Evolutionary conservation across 345 rosid genomes (phyloP).

Genomic region (Aurinia saxatilis): DNA sequence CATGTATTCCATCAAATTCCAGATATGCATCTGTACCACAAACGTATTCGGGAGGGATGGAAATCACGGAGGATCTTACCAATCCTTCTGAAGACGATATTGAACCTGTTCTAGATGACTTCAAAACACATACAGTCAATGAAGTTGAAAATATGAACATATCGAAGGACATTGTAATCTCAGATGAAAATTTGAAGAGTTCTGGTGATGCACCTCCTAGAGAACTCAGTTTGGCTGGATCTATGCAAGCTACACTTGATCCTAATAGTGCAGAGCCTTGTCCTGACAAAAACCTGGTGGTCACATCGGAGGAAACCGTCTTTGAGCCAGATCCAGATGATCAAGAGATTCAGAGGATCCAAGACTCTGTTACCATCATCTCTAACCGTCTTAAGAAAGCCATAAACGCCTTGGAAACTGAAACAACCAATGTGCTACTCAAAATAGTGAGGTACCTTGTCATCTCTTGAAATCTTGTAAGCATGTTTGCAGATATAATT

Average conservation of each 20-base stretch:
- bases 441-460: slow-evolving; percentile 54
- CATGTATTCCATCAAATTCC: not conserved
- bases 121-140: slow-evolving; percentile 8
- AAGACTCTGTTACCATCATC: slow-evolving; percentile 55
- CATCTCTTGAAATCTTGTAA: slow-evolving; percentile 8
- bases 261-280: slow-evolving; percentile 35
- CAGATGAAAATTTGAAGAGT: not conserved
- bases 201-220: not conserved
- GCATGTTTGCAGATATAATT: not conserved
- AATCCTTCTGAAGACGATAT: slow-evolving; percentile 13
- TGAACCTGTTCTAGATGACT: slow-evolving; percentile 69
- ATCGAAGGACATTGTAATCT: slow-evolving; percentile 8
- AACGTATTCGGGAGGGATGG: slow-evolving; percentile 1
- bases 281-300: slow-evolving; percentile 28
- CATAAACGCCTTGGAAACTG: slow-evolving; percentile 44
- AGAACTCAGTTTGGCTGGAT: not conserved
- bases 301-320: slow-evolving; percentile 25
- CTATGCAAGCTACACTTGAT: slow-evolving; percentile 13
- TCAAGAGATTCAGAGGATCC: slow-evolving; percentile 67
- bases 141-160: slow-evolving; percentile 7
- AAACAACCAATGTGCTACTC: slow-evolving; percentile 41
- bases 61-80: slow-evolving; percentile 1
- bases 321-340: slow-evolving; percentile 74
- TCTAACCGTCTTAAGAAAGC: slow-evolving; percentile 64
- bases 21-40: not conserved